These are phyloP conservation scores for Bruguiera gymnorhiza DNA, from an alignment of 345 rosid genomes.

Conservation along the genomic window DNA sequence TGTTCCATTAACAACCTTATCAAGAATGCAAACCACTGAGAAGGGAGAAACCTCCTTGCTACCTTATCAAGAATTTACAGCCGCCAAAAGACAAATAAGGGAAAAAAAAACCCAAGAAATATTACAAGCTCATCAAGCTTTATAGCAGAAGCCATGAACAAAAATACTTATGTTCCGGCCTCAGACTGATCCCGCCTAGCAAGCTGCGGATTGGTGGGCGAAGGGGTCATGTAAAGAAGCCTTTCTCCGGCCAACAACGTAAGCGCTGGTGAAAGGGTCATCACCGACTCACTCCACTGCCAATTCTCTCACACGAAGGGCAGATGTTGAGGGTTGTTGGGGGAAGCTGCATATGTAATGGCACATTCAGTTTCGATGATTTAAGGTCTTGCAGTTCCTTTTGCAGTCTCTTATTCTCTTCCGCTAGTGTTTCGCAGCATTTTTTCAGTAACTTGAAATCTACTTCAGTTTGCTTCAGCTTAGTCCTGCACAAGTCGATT, in stretches of 20 bases:
- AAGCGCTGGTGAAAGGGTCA: slow-evolving; percentile 8
- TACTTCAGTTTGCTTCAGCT: slow-evolving; percentile 63
- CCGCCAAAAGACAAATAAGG: background rate
- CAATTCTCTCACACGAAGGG: slow-evolving; percentile 38
- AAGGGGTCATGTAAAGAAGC: slow-evolving; percentile 20
- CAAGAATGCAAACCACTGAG: no score
- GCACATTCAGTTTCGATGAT: slow-evolving; percentile 29
- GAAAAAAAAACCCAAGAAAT: background rate
- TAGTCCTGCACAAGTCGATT: slow-evolving; percentile 38
- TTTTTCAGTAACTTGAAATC: slow-evolving; percentile 55
- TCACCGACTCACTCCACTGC: background rate
- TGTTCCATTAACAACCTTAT: no score
- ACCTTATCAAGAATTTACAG: background rate
- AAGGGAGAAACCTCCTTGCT: no score
- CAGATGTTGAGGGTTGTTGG: slow-evolving; percentile 47
- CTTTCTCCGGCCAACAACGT: slow-evolving; percentile 12
- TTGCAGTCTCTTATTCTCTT: slow-evolving; percentile 56
- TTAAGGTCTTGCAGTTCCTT: slow-evolving; percentile 57
- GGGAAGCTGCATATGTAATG: slow-evolving; percentile 27
- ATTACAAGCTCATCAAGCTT: slow-evolving; percentile 1
- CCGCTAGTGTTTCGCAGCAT: slow-evolving; percentile 51
- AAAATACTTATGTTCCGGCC: background rate
- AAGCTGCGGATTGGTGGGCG: slow-evolving; percentile 28
- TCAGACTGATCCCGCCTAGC: slow-evolving; percentile 10
- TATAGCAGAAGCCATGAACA: slow-evolving; percentile 4